A percentile compares a stretch with the other conserved stretches of the same genome.
Conservation (phyloP, 2,329 filamentous ascomycete species). For the Aspergillus pseudotamarii region DNA sequence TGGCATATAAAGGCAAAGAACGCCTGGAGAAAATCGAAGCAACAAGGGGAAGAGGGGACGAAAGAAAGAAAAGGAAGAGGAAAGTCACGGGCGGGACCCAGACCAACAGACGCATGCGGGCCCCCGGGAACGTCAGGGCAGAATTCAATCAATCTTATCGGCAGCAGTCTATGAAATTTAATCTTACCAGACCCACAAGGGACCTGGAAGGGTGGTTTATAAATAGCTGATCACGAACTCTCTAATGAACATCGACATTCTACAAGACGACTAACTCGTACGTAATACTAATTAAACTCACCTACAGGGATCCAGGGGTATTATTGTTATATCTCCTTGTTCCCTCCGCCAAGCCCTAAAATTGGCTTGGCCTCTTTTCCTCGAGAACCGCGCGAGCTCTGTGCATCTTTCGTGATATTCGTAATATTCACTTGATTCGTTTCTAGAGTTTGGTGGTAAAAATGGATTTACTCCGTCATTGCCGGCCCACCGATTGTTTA, state of each 20-base stretch:
- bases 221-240: slow-evolving; percentile 1
- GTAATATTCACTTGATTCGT: slow-evolving; percentile 22
- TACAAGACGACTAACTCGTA: background rate
- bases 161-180: slow-evolving; percentile 1
- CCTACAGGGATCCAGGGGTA: background rate
- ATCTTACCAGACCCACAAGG: slow-evolving; percentile 6
- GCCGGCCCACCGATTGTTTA: background rate
- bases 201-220: background rate
- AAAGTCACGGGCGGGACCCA: slow-evolving; percentile 6
- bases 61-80: slow-evolving; percentile 10
- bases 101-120: slow-evolving; percentile 23
- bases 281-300: background rate
- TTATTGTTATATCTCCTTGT: background rate
- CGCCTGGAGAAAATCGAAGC: background rate
- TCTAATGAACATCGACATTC: background rate
- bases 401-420: slow-evolving; percentile 9
- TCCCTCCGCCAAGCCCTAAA: background rate
- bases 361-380: background rate
- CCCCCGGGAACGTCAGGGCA: slow-evolving; percentile 19
- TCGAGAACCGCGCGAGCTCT: background rate
- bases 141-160: slow-evolving; percentile 14
- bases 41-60: background rate
- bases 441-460: slow-evolving; percentile 17
- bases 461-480: slow-evolving; percentile 2
- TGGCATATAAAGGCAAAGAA: background rate